phyloP scores from a whole-genome alignment of 768 basidiomycete genomes.

The Pulveroboletus sp. region DNA sequence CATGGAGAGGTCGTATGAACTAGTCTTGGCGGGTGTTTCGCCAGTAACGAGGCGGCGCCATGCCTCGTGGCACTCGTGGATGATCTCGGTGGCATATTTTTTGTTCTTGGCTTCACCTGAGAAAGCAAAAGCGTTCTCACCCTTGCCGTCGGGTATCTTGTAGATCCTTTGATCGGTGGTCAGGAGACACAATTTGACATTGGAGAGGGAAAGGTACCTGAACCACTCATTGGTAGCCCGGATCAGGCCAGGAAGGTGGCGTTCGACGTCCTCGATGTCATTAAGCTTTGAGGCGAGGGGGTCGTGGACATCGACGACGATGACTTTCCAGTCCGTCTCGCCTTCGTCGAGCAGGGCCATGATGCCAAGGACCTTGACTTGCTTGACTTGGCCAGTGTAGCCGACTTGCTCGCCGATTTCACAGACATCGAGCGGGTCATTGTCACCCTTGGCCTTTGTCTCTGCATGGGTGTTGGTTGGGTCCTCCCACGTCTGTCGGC shows the following conservation, averaged over 20 bases:
- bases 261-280: constrained; percentile 98
- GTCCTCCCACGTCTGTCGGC: constrained; percentile 93
- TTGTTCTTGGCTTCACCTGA: constrained; percentile 99
- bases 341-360: constrained; percentile 99
- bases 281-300: constrained; percentile 96
- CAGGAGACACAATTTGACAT: neutral
- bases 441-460: constrained; percentile 98
- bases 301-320: constrained; percentile 95
- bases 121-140: constrained; percentile 98
- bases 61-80: constrained; percentile 98
- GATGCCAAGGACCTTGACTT: constrained; percentile 99
- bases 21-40: constrained; percentile 70
- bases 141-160: constrained; percentile 95
- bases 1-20: constrained; percentile 81
- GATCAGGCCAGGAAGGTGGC: constrained; percentile 95
- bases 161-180: constrained; percentile 60
- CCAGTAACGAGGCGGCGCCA: constrained; percentile 93
- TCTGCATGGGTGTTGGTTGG: constrained; percentile 83
- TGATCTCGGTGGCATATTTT: constrained; percentile 98
- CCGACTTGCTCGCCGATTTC: constrained; percentile 99
- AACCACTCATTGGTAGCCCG: constrained; percentile 99
- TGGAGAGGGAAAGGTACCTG: constrained; percentile 51
- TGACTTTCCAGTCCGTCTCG: constrained; percentile 99
- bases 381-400: constrained; percentile 96
- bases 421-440: constrained; percentile 99